Evolutionary conservation across 169 alveolate species (phyloP).

Genomic region (Babesia ovis): DNA sequence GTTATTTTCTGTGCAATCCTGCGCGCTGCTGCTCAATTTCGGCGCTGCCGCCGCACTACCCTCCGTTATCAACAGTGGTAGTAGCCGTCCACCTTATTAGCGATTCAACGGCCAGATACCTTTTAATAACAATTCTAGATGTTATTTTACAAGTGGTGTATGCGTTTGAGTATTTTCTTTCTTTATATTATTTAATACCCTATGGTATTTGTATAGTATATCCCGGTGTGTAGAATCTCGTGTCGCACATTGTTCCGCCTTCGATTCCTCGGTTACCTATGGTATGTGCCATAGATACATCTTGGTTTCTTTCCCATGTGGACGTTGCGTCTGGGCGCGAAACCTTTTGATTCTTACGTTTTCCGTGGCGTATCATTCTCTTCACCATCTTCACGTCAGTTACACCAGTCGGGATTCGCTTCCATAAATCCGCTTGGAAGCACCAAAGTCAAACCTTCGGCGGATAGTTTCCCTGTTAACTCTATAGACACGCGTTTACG

Average conservation of each 20-base stretch:
- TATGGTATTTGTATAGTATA: neutral
- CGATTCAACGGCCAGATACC: too few relatives aligned
- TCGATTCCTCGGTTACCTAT: too few relatives aligned
- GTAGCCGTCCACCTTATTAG: too few relatives aligned
- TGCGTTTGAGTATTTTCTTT: too few relatives aligned
- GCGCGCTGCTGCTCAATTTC: neutral
- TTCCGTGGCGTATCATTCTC: neutral
- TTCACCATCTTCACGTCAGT: neutral
- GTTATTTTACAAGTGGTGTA: too few relatives aligned
- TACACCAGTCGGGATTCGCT: neutral
- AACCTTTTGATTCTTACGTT: neutral
- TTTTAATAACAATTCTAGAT: too few relatives aligned
- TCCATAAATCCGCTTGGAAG: neutral
- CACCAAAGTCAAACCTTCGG: neutral
- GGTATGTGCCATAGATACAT: neutral
- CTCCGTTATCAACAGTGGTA: neutral
- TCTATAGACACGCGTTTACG: conserved; percentile 6
- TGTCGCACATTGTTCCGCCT: neutral
- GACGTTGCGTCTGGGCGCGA: conserved; percentile 3
- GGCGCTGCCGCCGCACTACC: neutral
- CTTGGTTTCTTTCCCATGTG: conserved; percentile 1
- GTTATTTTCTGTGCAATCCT: neutral
- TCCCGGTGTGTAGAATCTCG: conserved; percentile 13
- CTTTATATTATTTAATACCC: too few relatives aligned
- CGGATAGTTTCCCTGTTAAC: neutral